Evolutionary conservation across 2,329 filamentous ascomycete species (phyloP), one percentile per base, ranked within the genome.

Genomic region (Phialophora chinensis): DNA sequence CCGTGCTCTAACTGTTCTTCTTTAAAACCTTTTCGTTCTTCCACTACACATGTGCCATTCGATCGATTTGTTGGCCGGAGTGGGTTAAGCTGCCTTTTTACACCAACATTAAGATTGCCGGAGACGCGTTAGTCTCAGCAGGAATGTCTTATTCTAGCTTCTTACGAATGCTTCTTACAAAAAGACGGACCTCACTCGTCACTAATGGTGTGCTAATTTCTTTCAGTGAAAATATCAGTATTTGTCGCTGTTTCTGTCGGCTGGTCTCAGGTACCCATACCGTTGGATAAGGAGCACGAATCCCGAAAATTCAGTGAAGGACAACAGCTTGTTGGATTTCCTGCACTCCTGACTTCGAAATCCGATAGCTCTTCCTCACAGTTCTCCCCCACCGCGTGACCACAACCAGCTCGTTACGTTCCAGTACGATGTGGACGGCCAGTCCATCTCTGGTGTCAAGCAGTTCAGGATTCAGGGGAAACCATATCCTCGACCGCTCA

Each of bases 401-500:
- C 38, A 42, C 38, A 6, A 42, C 38, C 6, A 42, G 38, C 38
- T 42, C 38, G 5, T 42, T 42, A 6, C 55, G 55, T 11, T 58
- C 55, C 35, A 58, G 20, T 2, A 58, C 23, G 55, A 58, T 12
- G 35, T 58, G 55, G 12, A 58, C 55, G 20, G 55, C 55, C 33
- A 58, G 12, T 27, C 55, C 55, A 1, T 58, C 55, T 27, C 55
- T 44, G 20, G 55, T 58, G 33, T 58, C 55, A 8, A 29, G 23
- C 35, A 58, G 55, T 29, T 58, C 55, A 4, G 55, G 55, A 35
- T 58, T 58, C 55, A 58, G 23, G 35, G 55, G 35, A 20, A 58
- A 58, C 55, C 55, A 58, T 33, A 58, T 58, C 10, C 55, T n/a
- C 20, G 55, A 58, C 35, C 55, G 55, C 8, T 58, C 55, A 29